Base-by-base conservation (phyloP, 1,139 yeast genomes). In the Sugiyamaella xylanicola region DNA sequence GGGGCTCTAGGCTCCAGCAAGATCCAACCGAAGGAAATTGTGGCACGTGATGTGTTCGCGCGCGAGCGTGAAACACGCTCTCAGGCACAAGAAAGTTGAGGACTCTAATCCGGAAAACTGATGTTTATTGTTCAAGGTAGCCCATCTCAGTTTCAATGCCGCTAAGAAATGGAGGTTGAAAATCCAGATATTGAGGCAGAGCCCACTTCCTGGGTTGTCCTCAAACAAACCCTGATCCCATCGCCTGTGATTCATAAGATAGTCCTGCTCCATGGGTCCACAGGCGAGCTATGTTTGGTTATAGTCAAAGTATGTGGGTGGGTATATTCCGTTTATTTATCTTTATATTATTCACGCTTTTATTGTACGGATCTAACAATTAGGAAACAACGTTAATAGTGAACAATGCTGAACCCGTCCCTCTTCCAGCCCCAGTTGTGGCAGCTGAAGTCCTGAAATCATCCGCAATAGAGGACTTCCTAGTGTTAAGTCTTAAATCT, bases 401-500 rank as follows among this genome's bases (percentile, higher is more conserved):
- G 5, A 48, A 48, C 35, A 50, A 43, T 25, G 27, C 48, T 4
- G 15, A 41, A 21, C 48, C 53, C 20, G 22, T 50, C 3, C 43
- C 29, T 1, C 29, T 58, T 3, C 53, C 42, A 4, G 55, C 57
- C 8, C 50, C 50, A 8, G 47, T 58, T 2, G 29, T 54, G 17
- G 32, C 54, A 8, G 56, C 51, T 3, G 49, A 43, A 3, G 52
- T 56, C 5, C 32, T 58, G n/a, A 44, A 39, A 19, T 48, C 56
- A n/a, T 22, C 50, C 1, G 15, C 50, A 17, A 46, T 45, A 1
- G 63, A 59, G 17, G 63, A 60, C 43, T 43, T 55, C 13, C 36
- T 60, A 15, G 35, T 59, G n/a, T 25, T 60, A 16, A 51, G 57
- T n/a, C 29, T 57, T 4, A 43, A 51, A n/a, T 48, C 59, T 4